Evolutionary conservation across 2,329 filamentous ascomycete genomes (phyloP), one percentile per base, ranked within the genome.

Genomic region (Aspergillus glaucus): DNA sequence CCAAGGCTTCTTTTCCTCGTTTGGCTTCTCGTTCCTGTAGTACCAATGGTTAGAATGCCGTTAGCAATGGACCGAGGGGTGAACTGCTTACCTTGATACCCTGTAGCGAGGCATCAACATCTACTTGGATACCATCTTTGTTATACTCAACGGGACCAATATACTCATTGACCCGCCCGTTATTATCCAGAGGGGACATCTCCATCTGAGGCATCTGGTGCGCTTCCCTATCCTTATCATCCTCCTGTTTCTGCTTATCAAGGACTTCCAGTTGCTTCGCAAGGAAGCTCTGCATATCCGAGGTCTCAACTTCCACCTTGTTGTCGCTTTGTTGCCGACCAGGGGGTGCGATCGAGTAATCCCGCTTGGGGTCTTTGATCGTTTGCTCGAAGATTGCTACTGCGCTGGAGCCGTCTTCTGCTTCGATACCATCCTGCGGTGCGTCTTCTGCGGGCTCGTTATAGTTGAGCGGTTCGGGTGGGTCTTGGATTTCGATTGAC

Each of bases 141-240:
- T 98, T 98, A 74, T 97, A 96, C 64, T 95, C 90, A 55, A 96
- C 90, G 0, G 91, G 90, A 0, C 91, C 91, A 61, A 95, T 95
- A 60, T 95, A 90, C 62, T 92, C 87, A 58, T 84, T 85, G 47
- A 79, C 76, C 24, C 69, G 71, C 54, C 60, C 67, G 45, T 65
- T 66, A 46, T 68, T 66, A 45, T 67, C 67, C 50, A 67, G 57
- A n/a, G 62, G 63, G 12, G 60, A 62, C 61, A 64, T 67, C 47
- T 66, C 65, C 48, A 62, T 56, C 50, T 63, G 65, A n/a, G 66
- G 62, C 14, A 53, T 56, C 54, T 60, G 64, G 48, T 66, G 65
- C 21, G 57, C 59, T 28, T 66, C 58, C 10, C 63, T 61, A 47
- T 71, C 69, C 47, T 71, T 70, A 49, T 75, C 73, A 43, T 85